phyloP scores from a whole-genome alignment of 352 stramenopile species.

The Pythium brachiatum region DNA sequence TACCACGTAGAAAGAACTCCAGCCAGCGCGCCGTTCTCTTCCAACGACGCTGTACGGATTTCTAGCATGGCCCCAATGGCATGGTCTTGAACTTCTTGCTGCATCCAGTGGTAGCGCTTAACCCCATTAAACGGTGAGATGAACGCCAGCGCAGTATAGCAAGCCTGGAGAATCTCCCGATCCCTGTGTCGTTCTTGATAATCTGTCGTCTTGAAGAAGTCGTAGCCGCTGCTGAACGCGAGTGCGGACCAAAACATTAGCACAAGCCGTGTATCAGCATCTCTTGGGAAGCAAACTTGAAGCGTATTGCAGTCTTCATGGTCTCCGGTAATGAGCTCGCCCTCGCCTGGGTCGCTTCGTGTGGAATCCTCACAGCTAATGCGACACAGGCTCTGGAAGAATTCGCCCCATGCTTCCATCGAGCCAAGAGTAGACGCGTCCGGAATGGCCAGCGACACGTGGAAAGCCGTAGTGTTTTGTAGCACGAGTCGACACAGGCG shows the following conservation, averaged over 20 bases:
- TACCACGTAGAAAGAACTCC: neutral
- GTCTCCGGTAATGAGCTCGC: neutral
- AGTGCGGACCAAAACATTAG: conserved; percentile 8
- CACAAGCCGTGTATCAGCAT: neutral
- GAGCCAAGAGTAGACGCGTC: neutral
- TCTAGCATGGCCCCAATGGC: neutral
- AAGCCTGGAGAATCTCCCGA: neutral
- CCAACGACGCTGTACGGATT: neutral
- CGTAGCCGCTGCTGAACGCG: conserved; percentile 11
- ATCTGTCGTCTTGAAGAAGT: neutral
- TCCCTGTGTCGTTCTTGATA: neutral
- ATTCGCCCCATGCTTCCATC: neutral
- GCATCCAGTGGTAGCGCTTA: neutral
- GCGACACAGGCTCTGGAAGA: neutral
- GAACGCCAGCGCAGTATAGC: neutral
- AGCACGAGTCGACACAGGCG: neutral
- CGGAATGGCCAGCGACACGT: neutral
- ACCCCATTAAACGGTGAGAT: neutral
- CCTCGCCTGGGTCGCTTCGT: neutral
- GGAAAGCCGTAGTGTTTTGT: neutral
- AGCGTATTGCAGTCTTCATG: neutral
- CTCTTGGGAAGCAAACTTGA: neutral
- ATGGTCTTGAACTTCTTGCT: neutral
- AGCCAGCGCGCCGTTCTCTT: neutral
- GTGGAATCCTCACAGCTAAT: neutral